phyloP scores from a whole-genome alignment of 768 basidiomycete species.

The Tricholoma flavovirens region DNA sequence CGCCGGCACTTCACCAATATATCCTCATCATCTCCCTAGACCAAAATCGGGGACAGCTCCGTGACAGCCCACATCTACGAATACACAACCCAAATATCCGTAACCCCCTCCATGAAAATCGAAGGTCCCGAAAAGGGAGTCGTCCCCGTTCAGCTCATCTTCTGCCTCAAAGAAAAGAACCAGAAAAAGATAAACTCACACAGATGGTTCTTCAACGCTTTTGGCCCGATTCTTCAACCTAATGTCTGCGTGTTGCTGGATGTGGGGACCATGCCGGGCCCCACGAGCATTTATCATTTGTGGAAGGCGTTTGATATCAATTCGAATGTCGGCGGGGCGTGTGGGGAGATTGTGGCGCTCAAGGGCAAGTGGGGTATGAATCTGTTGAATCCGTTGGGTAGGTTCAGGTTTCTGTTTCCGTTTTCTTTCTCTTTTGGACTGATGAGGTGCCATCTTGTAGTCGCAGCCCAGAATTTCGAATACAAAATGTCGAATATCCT shows the following conservation, averaged over 20 bases:
- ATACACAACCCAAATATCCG: slow-evolving; percentile 88
- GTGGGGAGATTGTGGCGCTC: slow-evolving; percentile 92
- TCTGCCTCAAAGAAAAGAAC: slow-evolving; percentile 89
- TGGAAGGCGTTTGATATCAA: slow-evolving; percentile 96
- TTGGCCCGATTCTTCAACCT: slow-evolving; percentile 74
- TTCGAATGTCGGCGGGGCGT: slow-evolving; percentile 86
- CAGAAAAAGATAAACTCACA: slow-evolving; percentile 97
- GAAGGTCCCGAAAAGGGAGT: slow-evolving; percentile 74
- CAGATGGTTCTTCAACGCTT: slow-evolving; percentile 93
- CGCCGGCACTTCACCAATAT: too few relatives aligned
- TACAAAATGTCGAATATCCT: slow-evolving; percentile 94
- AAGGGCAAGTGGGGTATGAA: slow-evolving; percentile 81
- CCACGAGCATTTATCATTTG: slow-evolving; percentile 84
- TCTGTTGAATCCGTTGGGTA: slow-evolving; percentile 68
- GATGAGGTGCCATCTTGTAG: slow-evolving; percentile 18
- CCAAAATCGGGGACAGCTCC: slow-evolving; percentile 68
- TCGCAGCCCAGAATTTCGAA: slow-evolving; percentile 91
- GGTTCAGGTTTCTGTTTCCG: background rate
- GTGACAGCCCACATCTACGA: slow-evolving; percentile 92
- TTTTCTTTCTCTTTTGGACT: background rate
- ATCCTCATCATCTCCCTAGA: slow-evolving; percentile 29
- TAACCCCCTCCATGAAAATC: slow-evolving; percentile 76
- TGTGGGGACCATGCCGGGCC: slow-evolving; percentile 76
- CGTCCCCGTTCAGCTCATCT: slow-evolving; percentile 89
- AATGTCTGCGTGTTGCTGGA: slow-evolving; percentile 92